Evolutionary conservation across 306 rosid genomes (phyloP).

Genomic region (Lathyrus aphaca): DNA sequence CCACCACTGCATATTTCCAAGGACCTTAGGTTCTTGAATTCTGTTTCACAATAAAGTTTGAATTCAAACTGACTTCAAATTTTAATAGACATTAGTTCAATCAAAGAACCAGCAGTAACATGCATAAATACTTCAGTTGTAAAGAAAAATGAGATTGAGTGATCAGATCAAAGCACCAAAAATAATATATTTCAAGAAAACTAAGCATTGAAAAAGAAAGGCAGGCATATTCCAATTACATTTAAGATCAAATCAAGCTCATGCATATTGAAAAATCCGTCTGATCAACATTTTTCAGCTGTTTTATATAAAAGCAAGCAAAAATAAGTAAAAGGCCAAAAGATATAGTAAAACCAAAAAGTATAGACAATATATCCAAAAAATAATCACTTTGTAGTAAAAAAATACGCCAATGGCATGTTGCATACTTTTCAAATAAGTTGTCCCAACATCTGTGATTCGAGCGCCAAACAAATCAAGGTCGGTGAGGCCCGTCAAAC

Average conservation of each 20-base stretch:
- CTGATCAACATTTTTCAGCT: not conserved
- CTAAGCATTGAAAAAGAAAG: slow-evolving; percentile 16
- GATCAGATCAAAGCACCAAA: slow-evolving; percentile 4
- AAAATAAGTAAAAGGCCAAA: slow-evolving; percentile 11
- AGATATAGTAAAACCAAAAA: slow-evolving; percentile 21
- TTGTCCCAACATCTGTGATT: slow-evolving; percentile 83
- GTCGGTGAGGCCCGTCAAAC: slow-evolving; percentile 81
- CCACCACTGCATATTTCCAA: slow-evolving; percentile 96
- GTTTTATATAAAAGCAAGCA: not conserved
- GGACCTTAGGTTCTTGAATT: slow-evolving; percentile 82
- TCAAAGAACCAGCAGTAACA: slow-evolving; percentile 23
- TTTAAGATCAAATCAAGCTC: slow-evolving; percentile 32
- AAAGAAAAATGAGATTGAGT: slow-evolving; percentile 14
- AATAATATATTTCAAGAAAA: not conserved
- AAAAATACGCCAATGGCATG: slow-evolving; percentile 6
- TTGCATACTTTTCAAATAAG: slow-evolving; percentile 69
- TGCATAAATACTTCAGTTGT: not conserved
- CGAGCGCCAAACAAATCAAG: slow-evolving; percentile 95
- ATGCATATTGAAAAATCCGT: not conserved
- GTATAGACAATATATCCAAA: slow-evolving; percentile 12
- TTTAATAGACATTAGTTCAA: not conserved
- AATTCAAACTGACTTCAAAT: slow-evolving; percentile 11
- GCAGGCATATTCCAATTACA: slow-evolving; percentile 4
- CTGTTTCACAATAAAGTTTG: slow-evolving; percentile 46
- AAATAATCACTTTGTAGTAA: slow-evolving; percentile 10